Percentiles rank a stretch among this genome's conserved stretches.
phyloP scores from a whole-genome alignment of 2,329 filamentous ascomycete species.

The Apiospora pterosperma region DNA sequence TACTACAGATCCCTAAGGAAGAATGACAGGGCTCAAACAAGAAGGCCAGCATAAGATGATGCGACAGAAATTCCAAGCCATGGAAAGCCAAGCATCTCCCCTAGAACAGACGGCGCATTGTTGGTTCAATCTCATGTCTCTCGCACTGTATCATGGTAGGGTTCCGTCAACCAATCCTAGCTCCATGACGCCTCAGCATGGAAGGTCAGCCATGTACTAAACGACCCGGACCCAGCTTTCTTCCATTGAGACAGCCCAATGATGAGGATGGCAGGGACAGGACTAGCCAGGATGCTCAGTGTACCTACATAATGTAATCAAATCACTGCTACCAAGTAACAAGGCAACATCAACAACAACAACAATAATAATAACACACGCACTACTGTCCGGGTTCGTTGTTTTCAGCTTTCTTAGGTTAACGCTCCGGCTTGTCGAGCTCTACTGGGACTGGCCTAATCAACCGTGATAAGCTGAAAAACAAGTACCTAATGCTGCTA shows the following conservation, averaged over 20 bases:
- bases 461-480: background rate
- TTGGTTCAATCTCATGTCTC: background rate
- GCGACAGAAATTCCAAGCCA: background rate
- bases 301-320: background rate
- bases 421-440: background rate
- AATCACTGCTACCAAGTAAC: slow-evolving; percentile 1
- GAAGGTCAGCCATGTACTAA: background rate
- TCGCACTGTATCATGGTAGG: background rate
- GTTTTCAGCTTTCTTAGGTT: background rate
- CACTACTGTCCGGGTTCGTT: background rate
- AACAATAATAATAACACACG: slow-evolving; percentile 1
- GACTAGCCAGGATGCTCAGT: background rate
- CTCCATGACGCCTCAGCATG: slow-evolving; percentile 1
- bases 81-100: background rate
- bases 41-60: background rate
- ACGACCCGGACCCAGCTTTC: background rate
- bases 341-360: slow-evolving; percentile 1
- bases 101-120: background rate
- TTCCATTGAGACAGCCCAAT: background rate
- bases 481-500: background rate
- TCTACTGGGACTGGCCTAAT: background rate
- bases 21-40: background rate
- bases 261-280: background rate
- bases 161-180: background rate
- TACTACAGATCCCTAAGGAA: background rate